These are phyloP conservation scores for Tephrocybe sp. DNA, from an alignment of 768 basidiomycete species.

Conservation along the genomic window DNA sequence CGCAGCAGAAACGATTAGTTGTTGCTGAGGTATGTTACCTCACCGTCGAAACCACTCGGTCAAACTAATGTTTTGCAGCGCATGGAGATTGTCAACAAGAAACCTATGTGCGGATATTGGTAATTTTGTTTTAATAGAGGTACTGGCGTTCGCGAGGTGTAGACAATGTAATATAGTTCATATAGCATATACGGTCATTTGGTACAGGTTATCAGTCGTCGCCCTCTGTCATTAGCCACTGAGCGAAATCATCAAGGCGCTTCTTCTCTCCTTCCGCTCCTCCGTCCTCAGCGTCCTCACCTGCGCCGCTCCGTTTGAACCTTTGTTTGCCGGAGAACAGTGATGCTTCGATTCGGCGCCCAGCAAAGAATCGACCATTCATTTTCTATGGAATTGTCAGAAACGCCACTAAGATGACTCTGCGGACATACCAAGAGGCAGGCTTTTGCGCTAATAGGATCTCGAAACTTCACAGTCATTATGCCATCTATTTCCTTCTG, in stretches of 20 bases:
- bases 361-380: constrained; percentile 90
- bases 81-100: constrained; percentile 67
- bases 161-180: constrained; percentile 22
- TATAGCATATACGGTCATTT: constrained; percentile 14
- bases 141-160: constrained; percentile 15
- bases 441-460: constrained; percentile 89
- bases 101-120: constrained; percentile 75
- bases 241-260: constrained; percentile 84
- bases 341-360: constrained; percentile 77
- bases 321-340: constrained; percentile 81
- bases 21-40: constrained; percentile 61
- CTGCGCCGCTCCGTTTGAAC: constrained; percentile 73
- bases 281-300: constrained; percentile 61
- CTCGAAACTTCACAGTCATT: constrained; percentile 96
- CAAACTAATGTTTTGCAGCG: no score
- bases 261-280: constrained; percentile 78
- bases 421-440: constrained; percentile 73
- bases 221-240: constrained; percentile 83
- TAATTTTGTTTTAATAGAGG: constrained; percentile 27
- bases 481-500: constrained; percentile 92
- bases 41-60: no score
- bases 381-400: constrained; percentile 64
- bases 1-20: constrained; percentile 53
- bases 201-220: constrained; percentile 50
- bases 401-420: neutral